Evolutionary conservation across 257 asterid species (phyloP), one percentile per base, ranked within the genome.

Genomic region (Linderniella brevidens): DNA sequence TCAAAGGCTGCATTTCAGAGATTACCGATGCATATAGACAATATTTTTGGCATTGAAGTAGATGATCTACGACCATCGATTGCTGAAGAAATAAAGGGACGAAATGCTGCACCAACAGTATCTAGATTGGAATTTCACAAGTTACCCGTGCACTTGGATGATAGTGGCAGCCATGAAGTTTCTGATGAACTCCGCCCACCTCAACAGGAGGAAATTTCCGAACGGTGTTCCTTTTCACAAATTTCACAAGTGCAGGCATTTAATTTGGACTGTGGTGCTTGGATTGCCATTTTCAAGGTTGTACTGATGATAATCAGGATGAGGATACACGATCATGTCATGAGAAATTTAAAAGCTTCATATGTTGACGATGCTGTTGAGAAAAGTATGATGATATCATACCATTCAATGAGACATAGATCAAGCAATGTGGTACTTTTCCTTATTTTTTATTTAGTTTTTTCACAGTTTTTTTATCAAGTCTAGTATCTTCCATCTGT

Each of bases 131-230:
- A 48, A 48, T 79, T 86, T 65, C 65, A 66, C 67, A 79, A 70
- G 36, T 63, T 79, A 65, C 66, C 78, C 12, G 40, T 60, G 44
- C 77, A 78, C 64, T 61, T 60, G 43, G 63, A 61, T 53, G 72
- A 70, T 63, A 54, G 50, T 54, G 29, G 60, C 48, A 40, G 41
- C 47, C 41, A 37, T 63, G 66, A 66, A 44, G 67, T 61, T 65
- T 46, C 47, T 53, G 68, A 74, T 68, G 92, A 70, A 64, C 52
- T 85, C 68, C 72, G 67, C 52, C 96, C 94, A 35, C 56, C 68
- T 58, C 62, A 63, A 56, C 65, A 62, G 42, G 64, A 57, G 53
- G 67, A 67, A 55, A 44, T 52, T 58, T n/a, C 49, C 17, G 75
- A 64, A 62, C 56, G 35, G 51, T 54, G 60, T 64, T 59, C 67